A percentile compares a stretch with the other conserved stretches of the same genome.
phyloP scores from a whole-genome alignment of 129 eudicot genomes.

The Flaveria robusta region DNA sequence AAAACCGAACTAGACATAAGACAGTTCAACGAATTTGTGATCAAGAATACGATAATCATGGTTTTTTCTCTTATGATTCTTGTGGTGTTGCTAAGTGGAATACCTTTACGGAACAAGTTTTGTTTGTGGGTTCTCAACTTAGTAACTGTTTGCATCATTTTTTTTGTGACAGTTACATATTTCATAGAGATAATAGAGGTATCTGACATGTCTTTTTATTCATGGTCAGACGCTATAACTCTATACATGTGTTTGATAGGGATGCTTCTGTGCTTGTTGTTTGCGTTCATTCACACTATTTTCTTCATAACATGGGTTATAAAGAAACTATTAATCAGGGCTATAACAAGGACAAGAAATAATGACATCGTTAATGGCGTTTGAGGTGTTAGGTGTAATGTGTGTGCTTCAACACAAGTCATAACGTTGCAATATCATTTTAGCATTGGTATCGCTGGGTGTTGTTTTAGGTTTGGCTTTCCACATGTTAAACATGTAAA shows the following conservation, averaged over 20 bases:
- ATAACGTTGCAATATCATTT: too few relatives aligned
- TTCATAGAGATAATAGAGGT: background rate
- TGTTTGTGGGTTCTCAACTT: conserved; percentile 36
- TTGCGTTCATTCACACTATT: conserved; percentile 23
- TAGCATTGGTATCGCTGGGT: too few relatives aligned
- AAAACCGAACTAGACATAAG: conserved; percentile 17
- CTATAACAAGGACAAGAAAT: background rate
- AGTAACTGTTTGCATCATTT: conserved; percentile 24
- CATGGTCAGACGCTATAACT: background rate
- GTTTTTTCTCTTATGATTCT: conserved; percentile 26
- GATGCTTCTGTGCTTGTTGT: conserved; percentile 18
- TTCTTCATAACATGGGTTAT: conserved; percentile 24
- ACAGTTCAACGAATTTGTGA: conserved; percentile 16
- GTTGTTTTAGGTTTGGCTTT: too few relatives aligned
- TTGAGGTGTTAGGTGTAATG: too few relatives aligned
- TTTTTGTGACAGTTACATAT: conserved; percentile 13
- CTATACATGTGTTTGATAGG: background rate
- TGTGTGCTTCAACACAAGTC: too few relatives aligned
- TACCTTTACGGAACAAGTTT: conserved; percentile 32
- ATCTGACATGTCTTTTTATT: conserved; percentile 23
- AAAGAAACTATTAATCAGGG: background rate
- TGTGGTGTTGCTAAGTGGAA: conserved; percentile 36
- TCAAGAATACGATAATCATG: conserved; percentile 32
- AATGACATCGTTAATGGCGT: too few relatives aligned
- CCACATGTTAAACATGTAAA: too few relatives aligned